Conservation (phyloP, 1,284 basidiomycete genomes). For the Meripilus lineatus region DNA sequence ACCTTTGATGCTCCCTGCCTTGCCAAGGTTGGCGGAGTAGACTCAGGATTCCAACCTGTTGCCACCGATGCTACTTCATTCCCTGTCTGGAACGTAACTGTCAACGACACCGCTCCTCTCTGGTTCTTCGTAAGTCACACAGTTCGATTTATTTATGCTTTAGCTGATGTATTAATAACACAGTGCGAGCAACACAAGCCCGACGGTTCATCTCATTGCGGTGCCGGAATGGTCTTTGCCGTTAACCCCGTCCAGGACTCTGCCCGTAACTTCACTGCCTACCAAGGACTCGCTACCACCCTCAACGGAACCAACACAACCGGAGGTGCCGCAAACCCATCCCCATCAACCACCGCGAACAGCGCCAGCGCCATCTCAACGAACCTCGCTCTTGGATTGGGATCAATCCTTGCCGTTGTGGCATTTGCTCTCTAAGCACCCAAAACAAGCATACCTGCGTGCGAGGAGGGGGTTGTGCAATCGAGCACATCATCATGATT, state of each 20-base stretch:
- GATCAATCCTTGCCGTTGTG: slow-evolving; percentile 13
- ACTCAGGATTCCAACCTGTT: slow-evolving; percentile 60
- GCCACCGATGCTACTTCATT: slow-evolving; percentile 35
- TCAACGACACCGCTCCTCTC: slow-evolving; percentile 50
- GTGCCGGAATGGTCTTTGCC: slow-evolving; percentile 40
- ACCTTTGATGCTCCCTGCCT: slow-evolving; percentile 57
- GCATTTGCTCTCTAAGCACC: slow-evolving; percentile 12
- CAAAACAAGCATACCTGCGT: not conserved
- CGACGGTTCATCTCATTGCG: slow-evolving; percentile 32
- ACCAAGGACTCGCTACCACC: slow-evolving; percentile 30
- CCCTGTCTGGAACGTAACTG: slow-evolving; percentile 50
- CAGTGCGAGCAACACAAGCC: slow-evolving; percentile 33
- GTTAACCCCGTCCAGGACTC: slow-evolving; percentile 36
- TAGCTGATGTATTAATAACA: slow-evolving; percentile 2
- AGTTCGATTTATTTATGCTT: not conserved
- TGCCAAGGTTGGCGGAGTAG: slow-evolving; percentile 37
- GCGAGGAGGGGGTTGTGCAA: too few relatives aligned
- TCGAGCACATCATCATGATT: too few relatives aligned
- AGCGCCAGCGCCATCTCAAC: slow-evolving; percentile 9
- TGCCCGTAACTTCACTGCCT: slow-evolving; percentile 38
- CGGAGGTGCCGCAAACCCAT: slow-evolving; percentile 4
- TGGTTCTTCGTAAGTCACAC: slow-evolving; percentile 27
- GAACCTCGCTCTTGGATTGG: slow-evolving; percentile 15
- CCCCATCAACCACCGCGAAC: slow-evolving; percentile 3
- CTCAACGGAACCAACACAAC: slow-evolving; percentile 30